Evolutionary conservation across 2,329 filamentous ascomycete genomes (phyloP).

Genomic region (Metarhizium sp.): DNA sequence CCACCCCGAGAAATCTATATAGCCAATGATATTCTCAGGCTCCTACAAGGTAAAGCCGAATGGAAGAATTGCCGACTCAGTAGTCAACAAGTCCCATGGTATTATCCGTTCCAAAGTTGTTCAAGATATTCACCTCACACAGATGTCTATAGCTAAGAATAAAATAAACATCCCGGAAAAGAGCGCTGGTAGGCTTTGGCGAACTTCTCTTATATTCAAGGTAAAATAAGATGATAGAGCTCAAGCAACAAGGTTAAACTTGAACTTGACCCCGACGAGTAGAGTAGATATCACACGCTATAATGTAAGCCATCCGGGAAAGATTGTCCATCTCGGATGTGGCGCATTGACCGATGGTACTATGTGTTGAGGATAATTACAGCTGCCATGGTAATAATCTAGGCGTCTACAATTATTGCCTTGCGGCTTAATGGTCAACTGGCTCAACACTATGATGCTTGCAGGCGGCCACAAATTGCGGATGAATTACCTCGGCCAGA

Average conservation of each 20-base stretch:
- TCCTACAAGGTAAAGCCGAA: not conserved
- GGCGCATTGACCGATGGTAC: no score
- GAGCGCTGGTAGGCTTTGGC: not conserved
- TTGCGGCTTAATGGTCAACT: no score
- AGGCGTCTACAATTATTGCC: no score
- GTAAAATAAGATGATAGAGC: not conserved
- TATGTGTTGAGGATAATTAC: no score
- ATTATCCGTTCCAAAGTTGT: not conserved
- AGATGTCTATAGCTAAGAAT: not conserved
- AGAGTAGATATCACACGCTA: not conserved
- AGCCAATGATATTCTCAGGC: not conserved
- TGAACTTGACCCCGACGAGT: not conserved
- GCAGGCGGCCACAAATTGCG: no score
- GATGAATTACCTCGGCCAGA: no score
- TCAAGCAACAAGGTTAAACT: not conserved
- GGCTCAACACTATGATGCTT: no score
- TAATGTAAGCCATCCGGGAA: not conserved
- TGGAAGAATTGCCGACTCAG: not conserved
- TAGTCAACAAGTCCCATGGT: not conserved
- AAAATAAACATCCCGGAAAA: not conserved
- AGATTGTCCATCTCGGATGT: not conserved
- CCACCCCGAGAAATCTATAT: not conserved
- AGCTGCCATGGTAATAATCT: no score
- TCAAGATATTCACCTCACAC: not conserved
- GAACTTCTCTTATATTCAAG: not conserved